Evolutionary conservation across 345 rosid species (phyloP), one percentile per base, ranked within the genome.

Genomic region (Theobroma cacao): DNA sequence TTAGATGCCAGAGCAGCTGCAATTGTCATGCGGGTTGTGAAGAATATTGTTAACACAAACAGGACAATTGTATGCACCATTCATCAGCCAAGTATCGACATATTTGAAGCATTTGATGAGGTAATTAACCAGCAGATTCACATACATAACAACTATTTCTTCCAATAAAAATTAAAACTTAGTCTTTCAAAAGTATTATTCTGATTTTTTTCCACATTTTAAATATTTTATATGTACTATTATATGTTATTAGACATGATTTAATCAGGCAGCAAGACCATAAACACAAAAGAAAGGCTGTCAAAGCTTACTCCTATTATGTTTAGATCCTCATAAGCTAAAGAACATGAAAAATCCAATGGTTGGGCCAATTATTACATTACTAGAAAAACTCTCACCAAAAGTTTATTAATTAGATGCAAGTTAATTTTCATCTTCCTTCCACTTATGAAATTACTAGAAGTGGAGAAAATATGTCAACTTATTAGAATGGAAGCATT

Each of bases 1-100:
- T 81, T 90, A n/a, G 89, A 90, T 82, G 93, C 93, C 56, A 85
- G 93, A 78, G 93, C 91, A 47, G 91, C 89, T 9, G 93, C 93
- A 61, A 88, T 90, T 75, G 90, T 88, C 78, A 86, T 88, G 91
- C 86, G 88, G 73, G 88, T 79, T 1, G 90, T 87, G 76, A 88
- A 87, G 84, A 90, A 88, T 65, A 85, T 85, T 9, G 88, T 82
- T 31, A 41, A 55, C 30, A 86, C 91, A 13, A 77, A 78, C 1
- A 77, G 92, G 80, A 89, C 90, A 22, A 82, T 87, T 17, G 90
- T 85, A 13, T 86, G 92, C 81, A 89, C 92, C 65, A 87, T 89
- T 78, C 92, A 86, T 75, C 92, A 87, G 66, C 92, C 92, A 71
- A 88, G 93, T 72, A 88, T 88, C 1, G 86, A 88, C 68, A 85